Evolutionary conservation across 2,329 filamentous ascomycete genomes (phyloP).

Genomic region (Volutella citrinella): DNA sequence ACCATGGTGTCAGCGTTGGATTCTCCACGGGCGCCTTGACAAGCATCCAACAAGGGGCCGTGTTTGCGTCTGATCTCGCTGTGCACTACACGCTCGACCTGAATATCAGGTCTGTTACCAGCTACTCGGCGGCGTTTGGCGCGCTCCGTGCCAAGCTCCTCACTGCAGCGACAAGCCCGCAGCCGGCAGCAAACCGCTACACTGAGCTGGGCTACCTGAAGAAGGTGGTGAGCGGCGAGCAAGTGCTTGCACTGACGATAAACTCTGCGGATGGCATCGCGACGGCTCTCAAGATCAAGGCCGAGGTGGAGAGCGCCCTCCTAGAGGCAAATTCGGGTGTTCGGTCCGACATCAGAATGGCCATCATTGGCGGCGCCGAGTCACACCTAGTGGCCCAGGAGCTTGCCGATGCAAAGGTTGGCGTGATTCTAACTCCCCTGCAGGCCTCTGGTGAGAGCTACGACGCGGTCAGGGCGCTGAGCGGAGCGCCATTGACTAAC

Average conservation of each 20-base stretch:
- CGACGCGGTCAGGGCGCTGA: conserved; percentile 61
- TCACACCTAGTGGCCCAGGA: conserved; percentile 57
- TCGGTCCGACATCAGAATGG: conserved; percentile 40
- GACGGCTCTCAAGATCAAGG: conserved; percentile 56
- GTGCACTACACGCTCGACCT: conserved; percentile 58
- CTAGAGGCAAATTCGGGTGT: conserved; percentile 16
- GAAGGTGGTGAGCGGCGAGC: conserved; percentile 50
- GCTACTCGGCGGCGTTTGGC: conserved; percentile 53
- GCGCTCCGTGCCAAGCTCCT: conserved; percentile 52
- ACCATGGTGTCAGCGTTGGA: conserved; percentile 57
- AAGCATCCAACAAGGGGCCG: conserved; percentile 43
- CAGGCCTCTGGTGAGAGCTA: conserved; percentile 53
- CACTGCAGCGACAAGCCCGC: conserved; percentile 40
- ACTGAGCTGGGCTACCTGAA: conserved; percentile 50
- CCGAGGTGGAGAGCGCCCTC: conserved; percentile 45
- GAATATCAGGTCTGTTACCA: conserved; percentile 37
- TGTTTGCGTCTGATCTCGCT: conserved; percentile 53
- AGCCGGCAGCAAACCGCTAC: conserved; percentile 37
- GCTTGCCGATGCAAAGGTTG: conserved; percentile 53
- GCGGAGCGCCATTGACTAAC: conserved; percentile 64
- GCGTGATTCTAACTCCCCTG: conserved; percentile 59
- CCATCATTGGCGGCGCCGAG: conserved; percentile 62
- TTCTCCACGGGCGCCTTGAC: conserved; percentile 51
- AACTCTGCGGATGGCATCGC: conserved; percentile 64
- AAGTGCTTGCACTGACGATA: conserved; percentile 55